Evolutionary conservation across 1,284 basidiomycete species (phyloP).

Genomic region (Bjerkandera adusta): DNA sequence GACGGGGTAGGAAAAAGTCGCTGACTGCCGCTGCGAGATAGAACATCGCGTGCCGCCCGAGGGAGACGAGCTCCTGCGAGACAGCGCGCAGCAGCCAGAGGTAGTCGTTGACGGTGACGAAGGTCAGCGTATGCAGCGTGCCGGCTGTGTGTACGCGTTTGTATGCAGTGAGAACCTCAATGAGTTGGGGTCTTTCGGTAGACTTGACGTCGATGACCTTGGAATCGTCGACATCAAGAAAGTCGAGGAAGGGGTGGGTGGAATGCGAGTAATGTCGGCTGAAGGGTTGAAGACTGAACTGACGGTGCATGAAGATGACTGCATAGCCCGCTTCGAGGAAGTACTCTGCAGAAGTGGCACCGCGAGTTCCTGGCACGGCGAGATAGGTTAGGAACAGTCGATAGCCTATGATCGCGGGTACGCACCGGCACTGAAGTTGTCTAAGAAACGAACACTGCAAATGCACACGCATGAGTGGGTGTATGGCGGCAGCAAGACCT

Average conservation of each 20-base stretch:
- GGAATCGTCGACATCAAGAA: slow-evolving; percentile 72
- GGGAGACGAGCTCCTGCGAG: slow-evolving; percentile 64
- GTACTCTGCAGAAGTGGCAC: slow-evolving; percentile 97
- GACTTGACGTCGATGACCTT: slow-evolving; percentile 62
- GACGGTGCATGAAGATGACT: slow-evolving; percentile 97
- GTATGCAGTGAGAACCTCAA: slow-evolving; percentile 79
- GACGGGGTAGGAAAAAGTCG: slow-evolving; percentile 94
- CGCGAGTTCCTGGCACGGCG: slow-evolving; percentile 88
- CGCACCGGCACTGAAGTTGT: slow-evolving; percentile 97
- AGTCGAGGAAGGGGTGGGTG: slow-evolving; percentile 95
- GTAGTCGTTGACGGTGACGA: slow-evolving; percentile 96
- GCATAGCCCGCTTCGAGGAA: slow-evolving; percentile 93
- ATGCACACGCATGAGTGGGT: slow-evolving; percentile 19
- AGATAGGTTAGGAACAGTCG: neutral
- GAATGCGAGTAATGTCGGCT: slow-evolving; percentile 97
- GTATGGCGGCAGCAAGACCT: slow-evolving; percentile 18
- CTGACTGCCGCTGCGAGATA: slow-evolving; percentile 98
- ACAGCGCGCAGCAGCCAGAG: slow-evolving; percentile 89
- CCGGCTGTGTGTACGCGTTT: slow-evolving; percentile 76
- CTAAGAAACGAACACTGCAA: slow-evolving; percentile 91
- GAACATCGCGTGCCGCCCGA: slow-evolving; percentile 82
- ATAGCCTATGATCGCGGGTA: slow-evolving; percentile 8
- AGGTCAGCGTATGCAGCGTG: slow-evolving; percentile 83
- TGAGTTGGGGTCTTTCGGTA: slow-evolving; percentile 62
- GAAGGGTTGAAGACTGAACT: slow-evolving; percentile 96